These are phyloP conservation scores for Scedosporium aurantiacum DNA, from an alignment of 2,329 filamentous ascomycete species.

Conservation along the genomic window DNA sequence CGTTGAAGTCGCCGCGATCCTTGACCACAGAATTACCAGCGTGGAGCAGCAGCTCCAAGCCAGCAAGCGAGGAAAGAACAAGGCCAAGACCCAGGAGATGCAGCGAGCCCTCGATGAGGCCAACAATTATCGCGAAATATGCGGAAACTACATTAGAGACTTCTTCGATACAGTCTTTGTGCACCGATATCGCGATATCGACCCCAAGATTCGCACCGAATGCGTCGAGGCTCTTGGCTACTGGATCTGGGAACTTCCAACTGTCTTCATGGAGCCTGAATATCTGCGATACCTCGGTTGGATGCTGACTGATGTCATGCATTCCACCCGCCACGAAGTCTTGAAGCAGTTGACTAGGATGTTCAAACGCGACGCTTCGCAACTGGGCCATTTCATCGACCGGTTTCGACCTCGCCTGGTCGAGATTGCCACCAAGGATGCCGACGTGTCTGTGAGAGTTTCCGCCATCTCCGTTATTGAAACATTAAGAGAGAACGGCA, in stretches of 20 bases:
- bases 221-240: constrained; percentile 77
- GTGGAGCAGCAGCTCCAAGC: constrained; percentile 68
- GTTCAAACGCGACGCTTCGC: constrained; percentile 69
- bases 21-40: constrained; percentile 63
- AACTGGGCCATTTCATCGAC: constrained; percentile 87
- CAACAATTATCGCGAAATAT: constrained; percentile 55
- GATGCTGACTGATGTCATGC: constrained; percentile 76
- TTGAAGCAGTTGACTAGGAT: constrained; percentile 71
- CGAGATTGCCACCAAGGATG: constrained; percentile 83
- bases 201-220: constrained; percentile 77
- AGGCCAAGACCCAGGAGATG: constrained; percentile 62
- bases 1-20: constrained; percentile 59
- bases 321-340: constrained; percentile 70
- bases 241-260: constrained; percentile 80
- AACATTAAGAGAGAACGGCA: constrained; percentile 67
- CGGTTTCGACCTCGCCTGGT: constrained; percentile 77
- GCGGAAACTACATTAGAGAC: constrained; percentile 65
- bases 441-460: constrained; percentile 69
- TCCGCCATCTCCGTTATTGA: constrained; percentile 74
- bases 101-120: constrained; percentile 62
- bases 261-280: constrained; percentile 78
- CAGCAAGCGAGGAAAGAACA: constrained; percentile 65
- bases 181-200: constrained; percentile 89
- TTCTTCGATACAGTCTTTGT: constrained; percentile 91
- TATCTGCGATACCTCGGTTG: constrained; percentile 92